Evolutionary conservation across 768 basidiomycete genomes (phyloP).

Genomic region (Auricularia sp.): DNA sequence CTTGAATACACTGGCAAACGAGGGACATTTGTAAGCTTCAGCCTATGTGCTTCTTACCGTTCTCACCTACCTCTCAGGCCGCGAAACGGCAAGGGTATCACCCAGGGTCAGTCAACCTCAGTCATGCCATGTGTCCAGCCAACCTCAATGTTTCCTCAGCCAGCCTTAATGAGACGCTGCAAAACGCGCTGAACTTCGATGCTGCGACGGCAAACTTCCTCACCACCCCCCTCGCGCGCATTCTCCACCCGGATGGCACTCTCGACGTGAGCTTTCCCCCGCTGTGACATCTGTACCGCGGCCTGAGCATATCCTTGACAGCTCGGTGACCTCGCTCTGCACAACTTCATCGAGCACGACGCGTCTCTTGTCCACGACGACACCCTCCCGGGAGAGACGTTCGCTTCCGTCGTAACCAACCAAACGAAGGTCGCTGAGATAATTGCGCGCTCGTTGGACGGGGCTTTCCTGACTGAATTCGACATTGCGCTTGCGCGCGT

Average conservation of each 20-base stretch:
- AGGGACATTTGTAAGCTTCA: background rate
- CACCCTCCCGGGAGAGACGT: slow-evolving; percentile 10
- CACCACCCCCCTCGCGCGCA: background rate
- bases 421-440: background rate
- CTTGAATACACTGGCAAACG: background rate
- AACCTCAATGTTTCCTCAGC: background rate
- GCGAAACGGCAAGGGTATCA: background rate
- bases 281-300: background rate
- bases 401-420: slow-evolving; percentile 10
- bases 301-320: slow-evolving; percentile 1
- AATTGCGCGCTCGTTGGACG: background rate
- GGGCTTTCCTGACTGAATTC: background rate
- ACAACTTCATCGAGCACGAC: slow-evolving; percentile 21
- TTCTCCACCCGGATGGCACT: background rate
- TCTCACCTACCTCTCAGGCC: background rate
- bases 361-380: slow-evolving; percentile 19
- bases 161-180: background rate
- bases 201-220: background rate
- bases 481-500: background rate
- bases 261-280: background rate
- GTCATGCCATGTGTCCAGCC: background rate
- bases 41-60: background rate
- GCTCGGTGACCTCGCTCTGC: slow-evolving; percentile 17
- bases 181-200: background rate
- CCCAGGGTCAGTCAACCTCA: background rate